Conservation (phyloP, 805 yeast genomes). For the Saturnispora halmiae region DNA sequence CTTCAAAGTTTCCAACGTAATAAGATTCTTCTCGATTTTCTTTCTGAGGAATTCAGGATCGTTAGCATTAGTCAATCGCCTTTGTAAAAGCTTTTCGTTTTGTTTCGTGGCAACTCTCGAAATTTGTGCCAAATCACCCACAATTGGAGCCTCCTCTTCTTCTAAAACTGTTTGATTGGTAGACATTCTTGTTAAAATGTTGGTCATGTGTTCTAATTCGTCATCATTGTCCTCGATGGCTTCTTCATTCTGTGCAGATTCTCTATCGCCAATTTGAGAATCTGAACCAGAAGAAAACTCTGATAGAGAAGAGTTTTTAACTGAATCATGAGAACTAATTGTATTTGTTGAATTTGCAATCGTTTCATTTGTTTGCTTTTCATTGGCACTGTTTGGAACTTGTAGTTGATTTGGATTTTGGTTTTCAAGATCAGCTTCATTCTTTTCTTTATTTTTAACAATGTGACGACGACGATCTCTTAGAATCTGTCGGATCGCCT, state of each 20-base stretch:
- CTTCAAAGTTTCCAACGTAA: slow-evolving; percentile 18
- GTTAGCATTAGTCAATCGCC: slow-evolving; percentile 12
- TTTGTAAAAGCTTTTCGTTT: slow-evolving; percentile 3
- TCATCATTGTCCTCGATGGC: slow-evolving; percentile 8
- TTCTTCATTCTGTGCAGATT: background rate
- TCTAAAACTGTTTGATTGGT: slow-evolving; percentile 18
- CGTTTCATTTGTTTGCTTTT: no score
- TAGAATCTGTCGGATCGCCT: slow-evolving; percentile 40
- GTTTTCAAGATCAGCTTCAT: slow-evolving; percentile 14
- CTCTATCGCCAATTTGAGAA: background rate
- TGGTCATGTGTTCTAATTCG: slow-evolving; percentile 23
- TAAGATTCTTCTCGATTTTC: slow-evolving; percentile 14
- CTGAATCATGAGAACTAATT: background rate
- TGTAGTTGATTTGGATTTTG: no score
- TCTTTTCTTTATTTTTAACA: slow-evolving; percentile 11
- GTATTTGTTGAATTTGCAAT: background rate
- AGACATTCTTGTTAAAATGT: slow-evolving; percentile 30
- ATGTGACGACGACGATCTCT: slow-evolving; percentile 27
- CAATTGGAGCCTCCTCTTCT: slow-evolving; percentile 26
- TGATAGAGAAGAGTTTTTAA: background rate
- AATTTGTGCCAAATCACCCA: slow-evolving; percentile 31
- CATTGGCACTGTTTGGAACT: no score
- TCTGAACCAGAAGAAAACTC: background rate
- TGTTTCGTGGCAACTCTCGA: slow-evolving; percentile 25
- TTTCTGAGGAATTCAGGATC: slow-evolving; percentile 17